Conservation (phyloP, 345 rosid species). For the Eucalyptus marginata region DNA sequence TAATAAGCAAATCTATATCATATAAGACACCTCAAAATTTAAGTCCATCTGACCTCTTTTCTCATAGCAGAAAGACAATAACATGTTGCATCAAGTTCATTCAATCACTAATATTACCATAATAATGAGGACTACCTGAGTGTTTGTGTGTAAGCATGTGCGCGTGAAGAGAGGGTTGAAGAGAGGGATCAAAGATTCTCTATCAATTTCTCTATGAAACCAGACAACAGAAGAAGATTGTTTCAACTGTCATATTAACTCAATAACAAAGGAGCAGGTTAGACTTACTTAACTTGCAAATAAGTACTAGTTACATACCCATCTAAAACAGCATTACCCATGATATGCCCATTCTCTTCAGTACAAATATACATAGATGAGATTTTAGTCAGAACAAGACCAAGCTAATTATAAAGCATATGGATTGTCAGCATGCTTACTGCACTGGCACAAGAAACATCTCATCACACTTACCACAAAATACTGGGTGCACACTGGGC, state of each 20-base stretch:
- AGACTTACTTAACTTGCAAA: neutral
- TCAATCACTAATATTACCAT: neutral
- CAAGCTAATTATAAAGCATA: neutral
- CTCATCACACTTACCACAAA: conserved; percentile 54
- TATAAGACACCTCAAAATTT: neutral
- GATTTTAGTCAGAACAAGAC: neutral
- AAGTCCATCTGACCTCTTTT: neutral
- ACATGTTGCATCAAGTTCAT: neutral
- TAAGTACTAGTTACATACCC: neutral
- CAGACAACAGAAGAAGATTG: neutral
- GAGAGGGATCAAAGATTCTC: neutral
- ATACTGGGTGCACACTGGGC: conserved; percentile 86
- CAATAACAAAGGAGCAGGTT: neutral
- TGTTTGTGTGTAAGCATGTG: neutral
- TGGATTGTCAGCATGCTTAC: neutral
- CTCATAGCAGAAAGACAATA: neutral
- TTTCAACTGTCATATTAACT: neutral
- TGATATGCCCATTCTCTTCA: neutral
- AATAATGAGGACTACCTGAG: neutral
- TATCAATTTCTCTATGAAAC: neutral
- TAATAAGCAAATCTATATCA: neutral
- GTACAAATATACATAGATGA: neutral
- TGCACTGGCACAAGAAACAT: neutral
- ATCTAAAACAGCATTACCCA: neutral
- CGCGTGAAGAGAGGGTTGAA: neutral